These are phyloP conservation scores for Phenoliferia sp. DNA, from an alignment of 1,284 basidiomycete genomes.

Conservation along the genomic window DNA sequence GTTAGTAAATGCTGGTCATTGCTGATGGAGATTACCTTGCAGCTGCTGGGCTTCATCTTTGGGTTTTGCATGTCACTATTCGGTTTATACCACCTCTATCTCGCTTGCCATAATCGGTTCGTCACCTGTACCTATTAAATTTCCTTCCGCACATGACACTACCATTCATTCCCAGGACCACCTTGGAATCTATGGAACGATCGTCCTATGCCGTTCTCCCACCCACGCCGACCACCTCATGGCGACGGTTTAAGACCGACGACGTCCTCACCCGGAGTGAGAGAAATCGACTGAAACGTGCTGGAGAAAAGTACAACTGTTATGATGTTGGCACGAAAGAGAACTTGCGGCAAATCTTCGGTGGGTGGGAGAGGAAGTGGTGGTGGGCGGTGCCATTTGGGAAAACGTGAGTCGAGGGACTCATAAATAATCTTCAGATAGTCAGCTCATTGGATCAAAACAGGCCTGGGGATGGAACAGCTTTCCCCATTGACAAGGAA, in stretches of 20 bases:
- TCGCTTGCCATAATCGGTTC: conserved; percentile 31
- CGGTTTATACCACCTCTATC: conserved; percentile 34
- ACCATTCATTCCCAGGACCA: conserved; percentile 30
- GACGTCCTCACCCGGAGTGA: not conserved
- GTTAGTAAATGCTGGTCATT: not conserved
- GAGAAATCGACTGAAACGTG: not conserved
- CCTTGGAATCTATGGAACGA: conserved; percentile 44
- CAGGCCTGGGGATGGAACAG: conserved; percentile 22
- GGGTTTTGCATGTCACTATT: conserved; percentile 12
- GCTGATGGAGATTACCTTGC: not conserved
- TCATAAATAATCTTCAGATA: not conserved
- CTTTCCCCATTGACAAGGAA: conserved; percentile 16
- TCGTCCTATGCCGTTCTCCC: not conserved
- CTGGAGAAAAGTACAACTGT: conserved; percentile 1
- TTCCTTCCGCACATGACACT: not conserved
- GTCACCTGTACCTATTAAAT: not conserved
- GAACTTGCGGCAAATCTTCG: conserved; percentile 21
- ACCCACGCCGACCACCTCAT: not conserved
- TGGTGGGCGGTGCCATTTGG: conserved; percentile 22
- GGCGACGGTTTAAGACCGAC: not conserved
- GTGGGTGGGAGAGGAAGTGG: conserved; percentile 8
- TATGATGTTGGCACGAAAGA: conserved; percentile 21
- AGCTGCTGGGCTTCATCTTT: conserved; percentile 33
- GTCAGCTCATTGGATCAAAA: too few species aligned
- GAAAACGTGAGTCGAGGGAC: conserved; percentile 12